Conservation (phyloP, 345 rosid species). For the Streptanthus diversifolius region DNA sequence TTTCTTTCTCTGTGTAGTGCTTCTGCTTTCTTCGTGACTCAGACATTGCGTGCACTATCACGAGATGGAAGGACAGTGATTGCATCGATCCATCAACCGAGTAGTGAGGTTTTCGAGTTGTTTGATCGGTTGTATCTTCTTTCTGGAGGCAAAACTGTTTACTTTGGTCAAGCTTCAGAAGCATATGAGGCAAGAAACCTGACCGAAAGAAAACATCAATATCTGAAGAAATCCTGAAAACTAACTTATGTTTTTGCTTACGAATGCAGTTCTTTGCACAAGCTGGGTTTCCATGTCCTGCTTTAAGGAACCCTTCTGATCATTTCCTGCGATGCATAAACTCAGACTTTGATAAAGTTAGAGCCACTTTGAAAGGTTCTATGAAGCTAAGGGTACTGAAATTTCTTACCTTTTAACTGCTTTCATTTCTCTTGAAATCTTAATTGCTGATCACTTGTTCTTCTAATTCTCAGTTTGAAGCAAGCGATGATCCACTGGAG, state of each 20-base stretch:
- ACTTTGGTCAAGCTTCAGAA: slow-evolving; percentile 78
- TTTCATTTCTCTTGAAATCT: background rate
- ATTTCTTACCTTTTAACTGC: background rate
- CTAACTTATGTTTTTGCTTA: background rate
- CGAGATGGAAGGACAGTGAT: slow-evolving; percentile 95
- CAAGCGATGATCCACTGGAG: slow-evolving; percentile 75
- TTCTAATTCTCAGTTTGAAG: slow-evolving; percentile 49
- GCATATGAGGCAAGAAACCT: slow-evolving; percentile 73
- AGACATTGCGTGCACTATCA: slow-evolving; percentile 74
- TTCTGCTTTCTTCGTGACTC: slow-evolving; percentile 94
- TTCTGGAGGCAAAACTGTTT: slow-evolving; percentile 88
- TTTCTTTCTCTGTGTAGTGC: slow-evolving; percentile 50
- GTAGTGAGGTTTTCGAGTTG: slow-evolving; percentile 90
- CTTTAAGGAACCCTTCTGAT: slow-evolving; percentile 93
- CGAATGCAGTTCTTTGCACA: slow-evolving; percentile 78
- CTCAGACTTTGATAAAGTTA: slow-evolving; percentile 92
- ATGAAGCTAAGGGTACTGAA: slow-evolving; percentile 69
- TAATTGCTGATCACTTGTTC: slow-evolving; percentile 5
- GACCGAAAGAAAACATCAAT: background rate
- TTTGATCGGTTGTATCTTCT: slow-evolving; percentile 84
- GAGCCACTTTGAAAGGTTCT: slow-evolving; percentile 90
- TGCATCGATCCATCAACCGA: slow-evolving; percentile 94
- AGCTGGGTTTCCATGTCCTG: slow-evolving; percentile 96
- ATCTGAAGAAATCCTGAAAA: background rate
- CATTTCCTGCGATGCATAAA: slow-evolving; percentile 91